A percentile compares a stretch with the other conserved stretches of the same genome.
phyloP scores from a whole-genome alignment of 2,329 filamentous ascomycete genomes.

The Fusarium longipes region DNA sequence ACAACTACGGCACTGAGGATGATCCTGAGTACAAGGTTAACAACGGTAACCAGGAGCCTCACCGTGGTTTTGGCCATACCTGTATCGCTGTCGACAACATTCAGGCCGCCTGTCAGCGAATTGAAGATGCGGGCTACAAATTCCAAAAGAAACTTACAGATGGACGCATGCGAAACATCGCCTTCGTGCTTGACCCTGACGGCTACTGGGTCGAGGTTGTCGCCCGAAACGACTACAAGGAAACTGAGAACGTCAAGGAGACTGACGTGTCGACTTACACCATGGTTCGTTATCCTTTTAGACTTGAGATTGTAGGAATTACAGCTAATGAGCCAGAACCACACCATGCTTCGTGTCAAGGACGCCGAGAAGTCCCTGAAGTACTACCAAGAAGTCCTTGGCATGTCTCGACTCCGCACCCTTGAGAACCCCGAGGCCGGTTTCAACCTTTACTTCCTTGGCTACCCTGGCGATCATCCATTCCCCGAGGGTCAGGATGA shows the following conservation, averaged over 20 bases:
- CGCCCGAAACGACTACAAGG: conserved; percentile 75
- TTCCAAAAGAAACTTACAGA: conserved; percentile 97
- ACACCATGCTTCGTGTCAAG: conserved; percentile 96
- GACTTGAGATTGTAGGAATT: not conserved
- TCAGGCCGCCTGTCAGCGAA: conserved; percentile 86
- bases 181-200: conserved; percentile 90
- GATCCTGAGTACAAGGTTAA: conserved; percentile 83
- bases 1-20: conserved; percentile 88
- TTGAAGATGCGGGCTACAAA: conserved; percentile 89
- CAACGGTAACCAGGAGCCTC: conserved; percentile 92
- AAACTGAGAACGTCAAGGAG: conserved; percentile 76
- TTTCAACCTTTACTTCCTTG: conserved; percentile 95
- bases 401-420: conserved; percentile 85
- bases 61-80: conserved; percentile 86
- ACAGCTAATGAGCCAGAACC: conserved; percentile 66
- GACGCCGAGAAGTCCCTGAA: conserved; percentile 77
- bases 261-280: conserved; percentile 83
- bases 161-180: conserved; percentile 87
- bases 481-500: conserved; percentile 56
- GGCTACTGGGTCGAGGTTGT: conserved; percentile 89
- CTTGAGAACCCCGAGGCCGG: conserved; percentile 74
- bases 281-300: conserved; percentile 58
- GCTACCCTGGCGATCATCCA: conserved; percentile 73
- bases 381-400: conserved; percentile 87
- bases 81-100: conserved; percentile 87